Evolutionary conservation across 768 basidiomycete genomes (phyloP), one percentile per base, ranked within the genome.

Genomic region (Coprinopsis strossmayeri): DNA sequence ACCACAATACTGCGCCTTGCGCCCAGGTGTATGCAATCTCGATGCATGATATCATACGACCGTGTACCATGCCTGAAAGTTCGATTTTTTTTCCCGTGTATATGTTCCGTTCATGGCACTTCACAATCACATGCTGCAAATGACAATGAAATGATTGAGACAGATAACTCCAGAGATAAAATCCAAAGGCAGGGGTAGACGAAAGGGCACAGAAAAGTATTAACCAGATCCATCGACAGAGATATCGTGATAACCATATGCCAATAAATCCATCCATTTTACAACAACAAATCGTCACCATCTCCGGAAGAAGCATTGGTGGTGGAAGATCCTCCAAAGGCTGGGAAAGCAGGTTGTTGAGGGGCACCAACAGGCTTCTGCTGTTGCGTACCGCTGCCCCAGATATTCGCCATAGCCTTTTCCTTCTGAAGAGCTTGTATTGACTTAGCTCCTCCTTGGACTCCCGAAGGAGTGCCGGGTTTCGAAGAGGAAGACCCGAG

Each of bases 351-450:
- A 39, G 59, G 50, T 20, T 42, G 54, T 45, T 56, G 47, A 20
- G 45, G 35, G 35, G 49, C 46, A n/a, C 53, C 60, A 40, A 38
- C 38, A 15, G 58, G 58, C 45, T 55, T 56, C 40, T 56, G 59
- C 38, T 53, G 53, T 34, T 44, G 48, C 24, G 37, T 20, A 28
- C 46, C 50, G 24, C 59, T 60, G 21, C 86, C 89, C 93, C 93
- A 96, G 27, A 96, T 77, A 9, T 79, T 79, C 18, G 84, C 81
- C 61, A 77, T 78, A 2, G 82, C 77, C 70, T 93, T 92, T 70
- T 95, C 92, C 67, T 80, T 83, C 68, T 91, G 87, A 54, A 96
- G 62, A 59, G 91, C 92, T 65, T 87, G 87, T 59, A 95, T 94
- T 37, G 84, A 87, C 73, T 92, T 91, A 32, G 72, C 71, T n/a